These are phyloP conservation scores for Chaetomiaceae sp. DNA, from an alignment of 2,329 filamentous ascomycete species.

Conservation along the genomic window DNA sequence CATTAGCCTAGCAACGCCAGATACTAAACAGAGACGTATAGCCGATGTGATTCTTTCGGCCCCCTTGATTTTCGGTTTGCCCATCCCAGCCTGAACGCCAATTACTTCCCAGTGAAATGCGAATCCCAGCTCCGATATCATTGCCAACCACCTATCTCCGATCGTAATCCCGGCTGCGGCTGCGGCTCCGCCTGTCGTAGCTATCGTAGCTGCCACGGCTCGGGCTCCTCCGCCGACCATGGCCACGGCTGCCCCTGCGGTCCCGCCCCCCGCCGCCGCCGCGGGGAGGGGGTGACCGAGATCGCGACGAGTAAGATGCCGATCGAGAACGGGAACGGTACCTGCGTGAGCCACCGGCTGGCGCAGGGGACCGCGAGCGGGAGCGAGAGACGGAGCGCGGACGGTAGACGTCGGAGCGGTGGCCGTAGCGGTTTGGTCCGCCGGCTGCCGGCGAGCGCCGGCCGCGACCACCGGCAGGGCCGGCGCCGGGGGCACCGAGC, in stretches of 20 bases:
- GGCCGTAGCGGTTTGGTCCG: conserved; percentile 37
- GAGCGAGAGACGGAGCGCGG: conserved; percentile 52
- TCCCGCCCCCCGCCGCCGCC: conserved; percentile 29
- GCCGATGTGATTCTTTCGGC: not conserved
- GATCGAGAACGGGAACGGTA: conserved; percentile 44
- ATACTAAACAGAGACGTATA: conserved; percentile 10
- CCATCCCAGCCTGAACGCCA: conserved; percentile 10
- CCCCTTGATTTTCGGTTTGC: conserved; percentile 7
- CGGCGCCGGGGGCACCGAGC: conserved; percentile 25
- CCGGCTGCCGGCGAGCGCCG: conserved; percentile 8
- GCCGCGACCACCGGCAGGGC: conserved; percentile 28
- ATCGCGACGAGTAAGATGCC: conserved; percentile 29
- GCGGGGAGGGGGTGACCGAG: conserved; percentile 14
- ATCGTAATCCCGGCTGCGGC: conserved; percentile 18
- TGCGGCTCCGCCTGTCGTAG: conserved; percentile 23
- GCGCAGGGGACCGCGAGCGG: conserved; percentile 42
- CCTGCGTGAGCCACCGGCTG: conserved; percentile 29
- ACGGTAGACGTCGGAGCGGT: conserved; percentile 53
- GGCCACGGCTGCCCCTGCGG: conserved; percentile 25
- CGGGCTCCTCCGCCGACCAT: conserved; percentile 37
- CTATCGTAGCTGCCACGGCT: conserved; percentile 41
- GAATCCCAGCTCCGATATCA: not conserved
- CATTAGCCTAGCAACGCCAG: conserved; percentile 20
- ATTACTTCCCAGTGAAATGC: not conserved
- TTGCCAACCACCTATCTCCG: conserved; percentile 1